Percentiles rank a stretch among this genome's conserved stretches.
These are phyloP conservation scores for Lachnum nothofagi DNA, from an alignment of 2,329 filamentous ascomycete genomes.

Conservation along the genomic window DNA sequence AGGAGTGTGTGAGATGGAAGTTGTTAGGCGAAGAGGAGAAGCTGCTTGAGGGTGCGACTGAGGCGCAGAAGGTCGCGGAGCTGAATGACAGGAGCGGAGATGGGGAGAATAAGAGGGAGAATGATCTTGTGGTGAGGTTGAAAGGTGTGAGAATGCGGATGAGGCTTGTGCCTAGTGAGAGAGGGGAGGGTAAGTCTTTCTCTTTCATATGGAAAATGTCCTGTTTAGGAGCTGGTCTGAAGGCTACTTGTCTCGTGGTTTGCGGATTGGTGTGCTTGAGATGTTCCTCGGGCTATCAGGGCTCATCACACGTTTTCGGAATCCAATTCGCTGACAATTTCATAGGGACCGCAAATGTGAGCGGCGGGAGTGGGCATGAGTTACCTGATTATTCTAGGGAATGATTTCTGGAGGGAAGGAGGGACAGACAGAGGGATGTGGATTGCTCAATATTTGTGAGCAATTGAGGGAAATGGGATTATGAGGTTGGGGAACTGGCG, in stretches of 20 bases:
- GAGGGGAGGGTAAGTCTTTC: neutral
- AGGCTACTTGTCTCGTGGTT: too few species aligned
- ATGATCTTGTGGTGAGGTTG: neutral
- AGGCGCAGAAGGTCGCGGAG: constrained; percentile 1
- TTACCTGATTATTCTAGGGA: neutral
- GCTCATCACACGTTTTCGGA: too few species aligned
- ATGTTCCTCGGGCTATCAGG: too few species aligned
- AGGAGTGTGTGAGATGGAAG: constrained; percentile 25
- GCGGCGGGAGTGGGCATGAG: neutral
- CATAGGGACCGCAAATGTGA: neutral
- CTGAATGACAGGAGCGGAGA: neutral
- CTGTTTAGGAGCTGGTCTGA: too few species aligned
- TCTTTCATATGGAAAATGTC: too few species aligned
- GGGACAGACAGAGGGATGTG: too few species aligned
- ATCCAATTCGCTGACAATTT: too few species aligned
- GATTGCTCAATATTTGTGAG: too few species aligned
- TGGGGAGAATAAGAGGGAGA: neutral
- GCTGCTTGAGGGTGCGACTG: constrained; percentile 13
- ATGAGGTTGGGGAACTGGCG: too few species aligned
- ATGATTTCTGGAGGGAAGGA: too few species aligned
- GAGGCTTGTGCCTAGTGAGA: neutral
- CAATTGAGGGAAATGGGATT: too few species aligned
- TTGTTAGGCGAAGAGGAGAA: constrained; percentile 21
- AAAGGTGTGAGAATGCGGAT: neutral
- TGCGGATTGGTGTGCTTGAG: too few species aligned